Conservation (phyloP, 2,329 filamentous ascomycete species). For the Fusarium nelsonii region DNA sequence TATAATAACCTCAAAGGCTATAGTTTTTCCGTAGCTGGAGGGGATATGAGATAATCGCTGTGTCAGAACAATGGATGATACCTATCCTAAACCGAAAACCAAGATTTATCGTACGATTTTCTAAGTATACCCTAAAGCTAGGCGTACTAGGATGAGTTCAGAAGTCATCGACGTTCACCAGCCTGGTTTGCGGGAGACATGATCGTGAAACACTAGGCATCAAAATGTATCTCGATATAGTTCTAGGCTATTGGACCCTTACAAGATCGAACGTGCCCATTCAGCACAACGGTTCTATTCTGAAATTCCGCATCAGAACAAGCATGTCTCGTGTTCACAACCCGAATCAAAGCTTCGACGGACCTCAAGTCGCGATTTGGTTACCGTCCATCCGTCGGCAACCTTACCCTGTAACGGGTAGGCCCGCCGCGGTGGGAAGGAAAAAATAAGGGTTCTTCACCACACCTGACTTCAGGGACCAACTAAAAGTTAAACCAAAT, state of each 20-base stretch:
- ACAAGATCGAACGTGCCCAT: neutral
- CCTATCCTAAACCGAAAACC: neutral
- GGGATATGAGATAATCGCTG: neutral
- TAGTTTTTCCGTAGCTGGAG: neutral
- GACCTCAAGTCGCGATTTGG: conserved; percentile 2
- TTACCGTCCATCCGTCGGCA: neutral
- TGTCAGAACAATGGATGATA: conserved; percentile 4
- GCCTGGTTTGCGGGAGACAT: neutral
- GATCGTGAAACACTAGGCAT: neutral
- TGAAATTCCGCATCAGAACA: neutral
- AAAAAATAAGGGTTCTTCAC: conserved; percentile 12
- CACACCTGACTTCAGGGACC: conserved; percentile 7
- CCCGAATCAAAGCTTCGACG: neutral
- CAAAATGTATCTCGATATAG: neutral
- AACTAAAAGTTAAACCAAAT: neutral
- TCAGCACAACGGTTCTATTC: neutral
- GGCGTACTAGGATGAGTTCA: neutral
- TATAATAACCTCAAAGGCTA: neutral
- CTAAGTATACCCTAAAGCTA: neutral
- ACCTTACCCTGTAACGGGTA: conserved; percentile 13
- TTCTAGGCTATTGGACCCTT: neutral
- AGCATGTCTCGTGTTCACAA: neutral
- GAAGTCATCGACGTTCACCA: neutral
- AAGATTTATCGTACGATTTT: conserved; percentile 12
- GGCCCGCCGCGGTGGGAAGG: neutral